Evolutionary conservation across 2,329 filamentous ascomycete genomes (phyloP).

Genomic region (Leptographium galeiforme): DNA sequence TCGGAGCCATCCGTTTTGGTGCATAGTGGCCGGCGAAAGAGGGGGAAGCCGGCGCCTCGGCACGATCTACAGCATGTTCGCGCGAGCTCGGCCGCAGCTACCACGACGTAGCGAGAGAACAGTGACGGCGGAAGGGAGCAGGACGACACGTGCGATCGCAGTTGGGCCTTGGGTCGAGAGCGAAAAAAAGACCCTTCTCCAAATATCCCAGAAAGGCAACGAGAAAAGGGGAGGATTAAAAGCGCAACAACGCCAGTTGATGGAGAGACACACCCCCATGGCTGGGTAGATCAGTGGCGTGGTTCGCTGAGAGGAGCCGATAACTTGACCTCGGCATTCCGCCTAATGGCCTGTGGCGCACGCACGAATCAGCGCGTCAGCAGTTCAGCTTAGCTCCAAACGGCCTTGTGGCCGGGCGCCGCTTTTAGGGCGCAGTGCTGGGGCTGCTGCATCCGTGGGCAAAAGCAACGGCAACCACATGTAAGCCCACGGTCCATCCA

Average conservation of each 20-base stretch:
- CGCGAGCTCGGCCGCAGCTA: neutral
- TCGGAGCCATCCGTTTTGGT: neutral
- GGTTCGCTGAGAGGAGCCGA: neutral
- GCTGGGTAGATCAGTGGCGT: too few relatives aligned
- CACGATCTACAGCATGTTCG: neutral
- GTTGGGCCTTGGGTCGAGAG: too few relatives aligned
- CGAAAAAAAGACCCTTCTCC: too few relatives aligned
- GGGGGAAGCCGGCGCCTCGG: neutral
- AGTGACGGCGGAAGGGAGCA: too few relatives aligned
- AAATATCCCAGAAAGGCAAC: too few relatives aligned
- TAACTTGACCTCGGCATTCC: constrained; percentile 22
- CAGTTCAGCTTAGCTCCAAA: constrained; percentile 19
- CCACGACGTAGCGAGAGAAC: neutral
- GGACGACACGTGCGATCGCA: too few relatives aligned
- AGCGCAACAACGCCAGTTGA: too few relatives aligned
- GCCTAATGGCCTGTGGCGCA: neutral
- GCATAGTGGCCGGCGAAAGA: neutral
- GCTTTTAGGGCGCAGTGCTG: neutral
- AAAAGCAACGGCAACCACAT: neutral
- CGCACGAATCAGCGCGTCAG: constrained; percentile 29
- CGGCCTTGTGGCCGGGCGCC: neutral
- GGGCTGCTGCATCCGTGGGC: neutral
- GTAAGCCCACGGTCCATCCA: neutral
- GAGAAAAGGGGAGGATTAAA: too few relatives aligned
- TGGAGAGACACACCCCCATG: neutral